Base-by-base conservation (phyloP, 2,329 filamentous ascomycete species). In the Aspergillus alliaceus region DNA sequence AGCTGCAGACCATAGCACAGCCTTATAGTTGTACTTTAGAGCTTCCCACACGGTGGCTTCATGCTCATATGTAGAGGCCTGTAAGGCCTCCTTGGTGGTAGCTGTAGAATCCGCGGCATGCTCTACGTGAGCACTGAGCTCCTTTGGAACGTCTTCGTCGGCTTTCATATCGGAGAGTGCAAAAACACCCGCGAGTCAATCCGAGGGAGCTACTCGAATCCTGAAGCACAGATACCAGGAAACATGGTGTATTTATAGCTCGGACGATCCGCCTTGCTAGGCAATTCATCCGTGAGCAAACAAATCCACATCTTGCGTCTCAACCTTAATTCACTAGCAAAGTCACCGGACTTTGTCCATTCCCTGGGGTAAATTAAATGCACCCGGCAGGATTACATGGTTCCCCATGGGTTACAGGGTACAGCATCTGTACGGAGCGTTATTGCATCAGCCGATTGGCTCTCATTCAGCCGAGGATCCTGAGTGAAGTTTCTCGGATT, bases 61-160 rank as follows among this genome's bases (percentile, higher is more conserved):
- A 42, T 54, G 57, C 39, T 59, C 57, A 40, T 51, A 54, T 22
- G 47, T 54, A 6, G 57, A 57, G 15, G 57, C 57, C 27, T 59
- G 57, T 12, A 51, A 50, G 25, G 57, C 54, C 12, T 53, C 57
- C 22, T 59, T 56, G 27, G 35, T 56, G 27, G 42, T 46, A 31
- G 24, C 54, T 18, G 46, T 35, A 40, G 50, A 15, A 2, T 34
- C 47, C 12, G 42, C 32, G 4, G 42, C 27, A 29, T 56, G 39
- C 53, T 59, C 57, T 9, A 59, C 34, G 27, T 59, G 57, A 53
- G 53, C 35, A 12, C 20, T 24, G 3, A 48, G 42, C 22, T 52
- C 52, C 22, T 58, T 54, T 11, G 39, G 4, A 14, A 42, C 14
- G 5, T 51, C 47, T 12, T 55, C 46, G 20, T 37, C 48, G 15